Percentiles rank a stretch among this genome's conserved stretches.
phyloP scores from a whole-genome alignment of 306 rosid species.

The Dalbergia cultrata region DNA sequence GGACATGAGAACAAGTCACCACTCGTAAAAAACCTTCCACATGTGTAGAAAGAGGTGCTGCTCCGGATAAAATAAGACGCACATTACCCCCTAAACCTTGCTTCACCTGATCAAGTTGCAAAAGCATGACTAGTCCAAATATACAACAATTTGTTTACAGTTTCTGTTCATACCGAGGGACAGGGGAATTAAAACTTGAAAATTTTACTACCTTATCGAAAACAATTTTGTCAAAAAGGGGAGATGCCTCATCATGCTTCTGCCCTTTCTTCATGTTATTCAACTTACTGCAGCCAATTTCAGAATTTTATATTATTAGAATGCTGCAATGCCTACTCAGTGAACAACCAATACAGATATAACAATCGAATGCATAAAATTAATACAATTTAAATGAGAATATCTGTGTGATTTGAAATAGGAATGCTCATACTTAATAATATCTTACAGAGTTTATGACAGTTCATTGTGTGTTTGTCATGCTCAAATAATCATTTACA shows the following conservation, averaged over 20 bases:
- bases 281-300: constrained; percentile 69
- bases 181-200: constrained; percentile 1
- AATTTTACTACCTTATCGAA: constrained; percentile 74
- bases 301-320: constrained; percentile 36
- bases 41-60: constrained; percentile 88
- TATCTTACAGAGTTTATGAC: constrained; percentile 14
- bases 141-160: background rate
- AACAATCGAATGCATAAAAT: constrained; percentile 1
- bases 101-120: constrained; percentile 70
- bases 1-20: constrained; percentile 89
- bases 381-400: constrained; percentile 22
- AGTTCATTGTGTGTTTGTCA: constrained; percentile 8
- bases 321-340: constrained; percentile 19
- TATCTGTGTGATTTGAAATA: constrained; percentile 14
- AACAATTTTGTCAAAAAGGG: constrained; percentile 80
- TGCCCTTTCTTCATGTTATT: constrained; percentile 75
- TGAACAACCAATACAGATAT: constrained; percentile 15
- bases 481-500: background rate
- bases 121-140: constrained; percentile 50
- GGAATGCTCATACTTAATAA: constrained; percentile 6
- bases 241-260: constrained; percentile 67
- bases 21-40: constrained; percentile 87
- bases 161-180: constrained; percentile 4
- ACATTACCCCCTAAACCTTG: constrained; percentile 93
- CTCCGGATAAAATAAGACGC: constrained; percentile 93